Percentiles rank a stretch among this genome's conserved stretches.
Evolutionary conservation across 441 rosid genomes (phyloP).

Genomic region (Corymbia calophylla): DNA sequence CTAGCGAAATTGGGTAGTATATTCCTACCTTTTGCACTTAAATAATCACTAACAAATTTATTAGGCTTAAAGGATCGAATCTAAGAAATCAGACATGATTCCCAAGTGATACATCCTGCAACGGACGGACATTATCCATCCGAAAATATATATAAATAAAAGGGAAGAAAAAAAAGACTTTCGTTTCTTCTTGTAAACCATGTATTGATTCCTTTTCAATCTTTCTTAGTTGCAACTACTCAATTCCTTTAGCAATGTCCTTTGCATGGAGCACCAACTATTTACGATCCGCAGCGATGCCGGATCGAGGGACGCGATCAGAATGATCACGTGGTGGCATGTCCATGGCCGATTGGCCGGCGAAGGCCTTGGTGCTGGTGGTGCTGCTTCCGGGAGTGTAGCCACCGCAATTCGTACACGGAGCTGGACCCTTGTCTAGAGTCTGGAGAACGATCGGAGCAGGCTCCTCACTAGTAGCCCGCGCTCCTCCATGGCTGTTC

Average conservation of each 20-base stretch:
- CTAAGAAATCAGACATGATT: not conserved
- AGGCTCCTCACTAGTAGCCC: not conserved
- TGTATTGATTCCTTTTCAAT: not conserved
- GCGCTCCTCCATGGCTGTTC: not conserved
- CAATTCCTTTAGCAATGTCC: not conserved
- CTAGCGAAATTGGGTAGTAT: not conserved
- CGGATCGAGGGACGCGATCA: not conserved
- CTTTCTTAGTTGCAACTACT: not conserved
- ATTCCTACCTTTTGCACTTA: not conserved
- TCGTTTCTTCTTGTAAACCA: not conserved
- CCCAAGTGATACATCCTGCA: not conserved
- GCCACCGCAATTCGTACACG: not conserved
- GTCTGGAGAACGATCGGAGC: not conserved
- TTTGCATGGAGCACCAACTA: not conserved
- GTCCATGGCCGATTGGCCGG: not conserved
- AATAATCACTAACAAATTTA: not conserved
- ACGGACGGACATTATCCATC: not conserved
- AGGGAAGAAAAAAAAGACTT: too few species aligned
- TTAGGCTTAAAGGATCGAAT: not conserved
- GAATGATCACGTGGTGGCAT: not conserved
- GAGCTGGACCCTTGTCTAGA: not conserved
- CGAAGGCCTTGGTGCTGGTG: not conserved
- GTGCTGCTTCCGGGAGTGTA: not conserved
- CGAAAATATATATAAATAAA: not conserved
- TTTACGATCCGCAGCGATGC: not conserved